Conservation (phyloP, 805 yeast genomes). For the Sugiyamaella lignohabitans region DNA sequence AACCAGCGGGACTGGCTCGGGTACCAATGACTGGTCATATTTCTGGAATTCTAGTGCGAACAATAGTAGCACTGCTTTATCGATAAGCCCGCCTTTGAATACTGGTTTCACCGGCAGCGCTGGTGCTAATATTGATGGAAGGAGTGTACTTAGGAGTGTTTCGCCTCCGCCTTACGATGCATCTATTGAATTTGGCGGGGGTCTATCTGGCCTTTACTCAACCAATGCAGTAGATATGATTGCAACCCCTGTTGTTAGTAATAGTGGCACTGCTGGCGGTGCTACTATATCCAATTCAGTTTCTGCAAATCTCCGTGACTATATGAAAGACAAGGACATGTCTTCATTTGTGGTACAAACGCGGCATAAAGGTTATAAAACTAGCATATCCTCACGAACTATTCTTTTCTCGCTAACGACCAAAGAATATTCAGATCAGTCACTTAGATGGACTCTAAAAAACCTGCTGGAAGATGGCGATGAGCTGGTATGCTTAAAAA, state of each 20-base stretch:
- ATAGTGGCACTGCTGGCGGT: too few relatives aligned
- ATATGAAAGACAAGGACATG: slow-evolving; percentile 10
- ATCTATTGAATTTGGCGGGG: background rate
- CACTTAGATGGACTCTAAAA: slow-evolving; percentile 19
- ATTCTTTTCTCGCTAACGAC: slow-evolving; percentile 17
- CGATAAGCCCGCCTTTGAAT: background rate
- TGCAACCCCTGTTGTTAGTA: too few relatives aligned
- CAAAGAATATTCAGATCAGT: slow-evolving; percentile 14
- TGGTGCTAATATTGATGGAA: background rate
- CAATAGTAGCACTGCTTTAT: background rate
- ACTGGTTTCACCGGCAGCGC: background rate
- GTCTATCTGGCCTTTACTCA: background rate
- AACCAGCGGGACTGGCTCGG: slow-evolving; percentile 3
- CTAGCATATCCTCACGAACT: slow-evolving; percentile 14
- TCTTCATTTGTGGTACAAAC: slow-evolving; percentile 19
- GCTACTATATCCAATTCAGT: background rate
- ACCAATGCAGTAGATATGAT: background rate
- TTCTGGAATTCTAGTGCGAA: background rate
- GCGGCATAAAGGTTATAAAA: slow-evolving; percentile 13
- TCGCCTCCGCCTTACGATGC: background rate
- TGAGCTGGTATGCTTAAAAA: slow-evolving; percentile 20
- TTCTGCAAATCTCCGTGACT: slow-evolving; percentile 4
- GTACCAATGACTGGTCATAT: slow-evolving; percentile 1
- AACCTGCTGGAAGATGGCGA: slow-evolving; percentile 20
- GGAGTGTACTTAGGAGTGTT: background rate